Conservation (phyloP, 441 rosid species). For the Dalechampia spathulata region DNA sequence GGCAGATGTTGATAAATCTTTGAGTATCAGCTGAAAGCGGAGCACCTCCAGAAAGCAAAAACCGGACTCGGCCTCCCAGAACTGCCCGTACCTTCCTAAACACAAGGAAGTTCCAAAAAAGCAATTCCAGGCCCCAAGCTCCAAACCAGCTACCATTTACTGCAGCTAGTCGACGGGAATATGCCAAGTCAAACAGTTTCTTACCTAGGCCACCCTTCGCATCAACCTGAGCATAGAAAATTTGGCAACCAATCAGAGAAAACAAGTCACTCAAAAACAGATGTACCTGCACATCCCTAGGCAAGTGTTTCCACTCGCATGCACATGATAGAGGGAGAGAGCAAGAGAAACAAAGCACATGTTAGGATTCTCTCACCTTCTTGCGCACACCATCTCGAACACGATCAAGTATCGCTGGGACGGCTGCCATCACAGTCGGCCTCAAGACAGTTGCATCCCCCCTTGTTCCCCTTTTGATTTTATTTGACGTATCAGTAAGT, state of each 20-base stretch:
- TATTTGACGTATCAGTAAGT: conserved; percentile 90
- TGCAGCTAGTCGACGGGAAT: conserved; percentile 81
- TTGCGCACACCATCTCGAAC: conserved; percentile 94
- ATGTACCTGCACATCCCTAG: background rate
- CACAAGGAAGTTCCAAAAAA: conserved; percentile 81
- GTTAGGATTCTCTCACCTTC: conserved; percentile 42
- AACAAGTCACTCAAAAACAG: conserved; percentile 1
- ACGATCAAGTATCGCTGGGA: conserved; percentile 98
- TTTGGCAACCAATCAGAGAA: background rate
- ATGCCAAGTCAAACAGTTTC: conserved; percentile 82
- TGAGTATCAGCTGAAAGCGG: conserved; percentile 96
- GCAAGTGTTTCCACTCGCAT: background rate
- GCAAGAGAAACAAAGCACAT: too few relatives aligned
- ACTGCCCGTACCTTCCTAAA: conserved; percentile 78
- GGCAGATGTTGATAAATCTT: conserved; percentile 97
- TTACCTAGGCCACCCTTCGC: conserved; percentile 79
- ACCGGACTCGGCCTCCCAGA: conserved; percentile 86
- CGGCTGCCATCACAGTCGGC: conserved; percentile 96
- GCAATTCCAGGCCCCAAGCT: conserved; percentile 87
- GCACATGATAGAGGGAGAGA: background rate
- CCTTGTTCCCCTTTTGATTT: conserved; percentile 79
- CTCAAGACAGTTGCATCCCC: conserved; percentile 80
- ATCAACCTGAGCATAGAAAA: conserved; percentile 45
- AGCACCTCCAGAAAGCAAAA: conserved; percentile 98
- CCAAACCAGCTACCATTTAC: conserved; percentile 94